phyloP scores from a whole-genome alignment of 169 alveolate genomes.

The Plasmodium inui region DNA sequence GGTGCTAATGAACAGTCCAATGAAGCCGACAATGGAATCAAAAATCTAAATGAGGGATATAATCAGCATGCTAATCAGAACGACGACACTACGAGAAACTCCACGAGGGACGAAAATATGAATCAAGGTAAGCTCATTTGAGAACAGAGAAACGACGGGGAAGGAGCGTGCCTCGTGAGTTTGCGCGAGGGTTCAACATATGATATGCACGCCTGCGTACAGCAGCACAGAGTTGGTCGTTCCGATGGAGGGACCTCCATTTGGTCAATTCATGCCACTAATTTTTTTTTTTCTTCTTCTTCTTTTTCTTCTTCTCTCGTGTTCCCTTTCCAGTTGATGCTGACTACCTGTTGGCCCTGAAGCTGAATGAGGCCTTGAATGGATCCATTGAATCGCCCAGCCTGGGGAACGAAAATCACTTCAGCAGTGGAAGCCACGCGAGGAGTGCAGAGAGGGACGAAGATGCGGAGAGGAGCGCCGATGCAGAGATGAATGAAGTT shows the following conservation, averaged over 20 bases:
- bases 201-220: neutral
- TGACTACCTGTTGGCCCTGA: constrained; percentile 56
- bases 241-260: neutral
- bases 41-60: neutral
- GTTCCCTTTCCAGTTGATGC: constrained; percentile 19
- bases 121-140: constrained; percentile 1
- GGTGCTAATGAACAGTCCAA: neutral
- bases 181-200: neutral
- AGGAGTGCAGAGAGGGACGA: neutral
- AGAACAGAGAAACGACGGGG: neutral
- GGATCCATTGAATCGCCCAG: neutral
- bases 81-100: constrained; percentile 10
- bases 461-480: too few species aligned
- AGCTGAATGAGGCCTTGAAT: constrained; percentile 46
- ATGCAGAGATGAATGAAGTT: neutral
- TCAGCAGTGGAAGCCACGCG: neutral
- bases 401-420: neutral
- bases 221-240: neutral
- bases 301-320: neutral
- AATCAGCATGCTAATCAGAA: neutral
- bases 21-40: neutral
- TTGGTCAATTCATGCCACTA: neutral
- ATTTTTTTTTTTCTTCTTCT: neutral
- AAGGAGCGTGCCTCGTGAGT: neutral
- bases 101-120: neutral